Base-by-base conservation (phyloP, 2,329 filamentous ascomycete genomes). In the Tolypocladium nubicola region DNA sequence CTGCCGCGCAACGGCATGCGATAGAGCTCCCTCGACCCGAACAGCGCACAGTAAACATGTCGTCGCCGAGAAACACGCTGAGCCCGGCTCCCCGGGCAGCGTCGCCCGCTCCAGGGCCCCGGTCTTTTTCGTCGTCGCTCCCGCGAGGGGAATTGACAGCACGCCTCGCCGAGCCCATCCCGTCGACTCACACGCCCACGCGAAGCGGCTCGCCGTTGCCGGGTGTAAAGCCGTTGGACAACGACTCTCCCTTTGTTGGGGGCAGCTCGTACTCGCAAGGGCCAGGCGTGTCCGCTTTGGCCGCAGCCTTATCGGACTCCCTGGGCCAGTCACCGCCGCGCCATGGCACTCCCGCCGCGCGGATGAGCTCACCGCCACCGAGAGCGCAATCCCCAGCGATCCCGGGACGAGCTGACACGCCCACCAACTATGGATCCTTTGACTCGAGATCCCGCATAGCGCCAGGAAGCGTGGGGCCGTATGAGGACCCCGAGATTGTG, bases 401-500 rank as follows among this genome's bases (percentile, higher is more conserved):
- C 19, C 53, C 53, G 3, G 49, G 30, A 30, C 57, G 69, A 53
- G 77, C 60, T 75, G 80, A 59, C 72, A 81, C 84, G 3, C 83
- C 84, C 33, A 88, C 86, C 60, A 89, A 87, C 66, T 95, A 94
- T 71, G 93, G 91, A 56, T 96, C 91, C 11, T 91, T 95, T 65
- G 89, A 94, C 61, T 83, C 83, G 54, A 82, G 86, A 62, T 79
- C 81, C 45, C 82, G 80, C 54, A 71, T 72, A 54, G 81, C 78
- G 53, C 73, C 64, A n/a, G 66, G 65, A 33, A 67, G 66, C 40
- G 66, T 77, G 45, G 84, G 79, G 26, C 85, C 87, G 5, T 87
- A 87, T 67, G 92, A 97, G 73, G 90, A 97, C 66, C 88, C 91
- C 19, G 92, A 97, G 69, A 90, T 97, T 56, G 83, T 99, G 62